Conservation (phyloP, 768 basidiomycete genomes). For the Russula earlei region DNA sequence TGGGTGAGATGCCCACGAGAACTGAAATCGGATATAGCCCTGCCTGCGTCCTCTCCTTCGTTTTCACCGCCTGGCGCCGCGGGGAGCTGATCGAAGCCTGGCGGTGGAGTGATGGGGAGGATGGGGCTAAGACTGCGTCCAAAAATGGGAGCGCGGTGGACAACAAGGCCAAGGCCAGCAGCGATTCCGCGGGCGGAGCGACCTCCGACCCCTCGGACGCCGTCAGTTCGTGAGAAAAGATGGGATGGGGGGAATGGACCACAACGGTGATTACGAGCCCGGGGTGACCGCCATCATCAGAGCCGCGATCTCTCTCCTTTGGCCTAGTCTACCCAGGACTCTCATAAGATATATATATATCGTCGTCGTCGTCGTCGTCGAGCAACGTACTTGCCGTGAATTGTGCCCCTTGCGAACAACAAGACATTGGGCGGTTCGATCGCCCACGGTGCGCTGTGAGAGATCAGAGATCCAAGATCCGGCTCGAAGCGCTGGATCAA, state of each 20-base stretch:
- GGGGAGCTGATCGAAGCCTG: conserved; percentile 68
- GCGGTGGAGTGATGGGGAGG: conserved; percentile 61
- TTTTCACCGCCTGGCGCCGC: conserved; percentile 44
- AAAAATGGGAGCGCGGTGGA: conserved; percentile 20
- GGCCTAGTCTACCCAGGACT: too few species aligned
- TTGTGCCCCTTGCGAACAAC: too few species aligned
- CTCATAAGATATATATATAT: too few species aligned
- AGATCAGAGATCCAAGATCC: too few species aligned
- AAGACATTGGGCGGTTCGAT: too few species aligned
- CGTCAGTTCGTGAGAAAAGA: neutral
- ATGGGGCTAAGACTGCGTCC: conserved; percentile 30
- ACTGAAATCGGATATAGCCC: conserved; percentile 38
- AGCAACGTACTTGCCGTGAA: too few species aligned
- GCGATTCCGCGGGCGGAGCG: conserved; percentile 3
- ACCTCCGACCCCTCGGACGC: conserved; percentile 9
- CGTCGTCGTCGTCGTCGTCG: too few species aligned
- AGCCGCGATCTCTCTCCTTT: neutral
- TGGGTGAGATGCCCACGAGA: neutral
- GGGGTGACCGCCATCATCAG: neutral
- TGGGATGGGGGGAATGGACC: neutral
- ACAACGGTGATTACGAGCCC: neutral
- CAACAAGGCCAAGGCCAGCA: conserved; percentile 1
- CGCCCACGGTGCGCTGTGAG: too few species aligned
- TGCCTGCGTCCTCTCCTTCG: conserved; percentile 64
- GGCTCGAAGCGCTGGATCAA: too few species aligned